phyloP scores from a whole-genome alignment of 148 eudicot species.

The Agrostemma githago region DNA sequence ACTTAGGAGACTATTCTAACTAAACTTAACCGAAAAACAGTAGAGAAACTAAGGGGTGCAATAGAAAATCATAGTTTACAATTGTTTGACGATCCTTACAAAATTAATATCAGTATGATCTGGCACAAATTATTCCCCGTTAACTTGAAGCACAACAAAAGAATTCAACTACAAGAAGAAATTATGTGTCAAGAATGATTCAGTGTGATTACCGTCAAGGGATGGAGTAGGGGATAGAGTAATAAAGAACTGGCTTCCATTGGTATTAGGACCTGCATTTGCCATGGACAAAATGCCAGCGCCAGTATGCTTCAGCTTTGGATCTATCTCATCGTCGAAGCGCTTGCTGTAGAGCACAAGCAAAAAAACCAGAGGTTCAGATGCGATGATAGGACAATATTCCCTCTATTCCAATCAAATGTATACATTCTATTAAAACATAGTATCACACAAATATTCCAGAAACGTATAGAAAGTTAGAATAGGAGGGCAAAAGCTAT shows the following conservation, averaged over 20 bases:
- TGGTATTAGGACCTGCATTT: conserved; percentile 95
- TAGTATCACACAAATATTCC: too few relatives aligned
- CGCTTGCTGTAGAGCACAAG: conserved; percentile 43
- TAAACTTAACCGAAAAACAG: not conserved
- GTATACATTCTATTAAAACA: too few relatives aligned
- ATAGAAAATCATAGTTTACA: not conserved
- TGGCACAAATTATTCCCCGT: not conserved
- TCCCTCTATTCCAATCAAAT: too few relatives aligned
- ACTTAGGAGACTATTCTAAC: not conserved
- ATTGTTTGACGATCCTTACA: not conserved
- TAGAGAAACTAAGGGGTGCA: not conserved
- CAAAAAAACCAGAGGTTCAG: conserved; percentile 22
- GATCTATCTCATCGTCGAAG: conserved; percentile 78
- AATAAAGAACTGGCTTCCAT: conserved; percentile 93
- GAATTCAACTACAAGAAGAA: not conserved
- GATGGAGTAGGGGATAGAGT: conserved; percentile 81
- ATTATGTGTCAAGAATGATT: not conserved
- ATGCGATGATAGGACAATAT: not conserved
- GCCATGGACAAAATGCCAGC: conserved; percentile 97
- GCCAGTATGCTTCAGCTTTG: conserved; percentile 83
- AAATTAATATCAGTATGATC: not conserved
- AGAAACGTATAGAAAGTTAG: too few relatives aligned
- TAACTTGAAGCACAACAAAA: not conserved
- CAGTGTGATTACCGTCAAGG: conserved; percentile 60
- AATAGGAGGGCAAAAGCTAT: too few relatives aligned